Conservation (phyloP, 805 yeast genomes). For the Ogataea trehaloabstinens region DNA sequence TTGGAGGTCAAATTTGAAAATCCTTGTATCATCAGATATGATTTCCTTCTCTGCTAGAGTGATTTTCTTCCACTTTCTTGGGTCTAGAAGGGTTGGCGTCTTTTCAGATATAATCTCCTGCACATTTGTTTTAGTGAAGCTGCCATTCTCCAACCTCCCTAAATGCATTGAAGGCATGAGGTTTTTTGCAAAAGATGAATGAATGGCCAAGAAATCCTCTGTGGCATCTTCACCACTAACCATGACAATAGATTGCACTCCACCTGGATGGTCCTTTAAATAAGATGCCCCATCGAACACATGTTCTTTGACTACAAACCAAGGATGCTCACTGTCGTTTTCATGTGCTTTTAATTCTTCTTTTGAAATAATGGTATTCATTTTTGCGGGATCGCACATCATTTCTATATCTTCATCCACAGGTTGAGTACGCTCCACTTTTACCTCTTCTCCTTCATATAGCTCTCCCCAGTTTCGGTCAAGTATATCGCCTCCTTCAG, state of each 20-base stretch:
- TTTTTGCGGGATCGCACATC: constrained; percentile 29
- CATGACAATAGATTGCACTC: constrained; percentile 25
- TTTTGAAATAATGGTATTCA: constrained; percentile 15
- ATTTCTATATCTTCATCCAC: constrained; percentile 28
- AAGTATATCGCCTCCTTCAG: constrained; percentile 31
- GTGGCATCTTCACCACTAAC: constrained; percentile 30
- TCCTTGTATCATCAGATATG: constrained; percentile 29
- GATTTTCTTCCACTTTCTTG: constrained; percentile 30
- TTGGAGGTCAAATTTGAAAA: constrained; percentile 31
- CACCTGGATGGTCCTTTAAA: constrained; percentile 34
- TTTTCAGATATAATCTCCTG: neutral
- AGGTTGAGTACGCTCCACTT: constrained; percentile 6
- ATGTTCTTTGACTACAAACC: constrained; percentile 34
- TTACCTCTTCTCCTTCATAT: constrained; percentile 10
- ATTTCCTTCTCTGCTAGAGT: constrained; percentile 20
- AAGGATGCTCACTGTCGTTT: constrained; percentile 17
- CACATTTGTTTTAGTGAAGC: neutral
- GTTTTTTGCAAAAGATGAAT: constrained; percentile 30
- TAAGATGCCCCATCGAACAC: constrained; percentile 36
- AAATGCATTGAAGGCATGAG: constrained; percentile 27
- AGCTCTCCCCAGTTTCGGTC: constrained; percentile 33
- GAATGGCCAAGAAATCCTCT: constrained; percentile 35
- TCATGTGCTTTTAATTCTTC: constrained; percentile 20
- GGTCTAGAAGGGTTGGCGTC: constrained; percentile 24
- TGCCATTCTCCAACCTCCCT: constrained; percentile 18